A percentile compares a stretch with the other conserved stretches of the same genome.
Evolutionary conservation across 2,329 filamentous ascomycete species (phyloP).

Genomic region (Myriosclerotinia curreyana): DNA sequence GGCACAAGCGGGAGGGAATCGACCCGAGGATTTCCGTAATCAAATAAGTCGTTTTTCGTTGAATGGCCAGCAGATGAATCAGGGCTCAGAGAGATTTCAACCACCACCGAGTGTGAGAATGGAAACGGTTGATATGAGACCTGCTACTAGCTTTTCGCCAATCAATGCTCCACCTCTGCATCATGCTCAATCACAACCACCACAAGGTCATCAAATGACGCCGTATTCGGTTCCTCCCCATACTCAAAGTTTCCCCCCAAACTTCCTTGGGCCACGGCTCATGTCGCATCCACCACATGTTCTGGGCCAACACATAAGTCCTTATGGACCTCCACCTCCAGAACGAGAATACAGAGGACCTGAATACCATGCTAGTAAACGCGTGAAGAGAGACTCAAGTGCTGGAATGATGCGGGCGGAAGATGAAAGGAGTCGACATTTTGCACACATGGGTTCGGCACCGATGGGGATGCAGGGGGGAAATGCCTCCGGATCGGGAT

Average conservation of each 20-base stretch:
- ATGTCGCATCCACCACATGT: neutral
- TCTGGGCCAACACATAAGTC: neutral
- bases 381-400: neutral
- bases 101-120: neutral
- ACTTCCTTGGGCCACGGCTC: neutral
- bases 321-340: neutral
- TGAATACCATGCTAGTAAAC: neutral
- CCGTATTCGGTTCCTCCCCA: neutral
- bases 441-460: neutral
- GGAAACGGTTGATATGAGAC: slow-evolving; percentile 16
- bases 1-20: neutral
- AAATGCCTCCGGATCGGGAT: neutral
- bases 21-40: neutral
- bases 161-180: slow-evolving; percentile 22
- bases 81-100: too few relatives aligned
- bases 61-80: neutral
- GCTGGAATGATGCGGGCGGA: neutral
- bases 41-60: neutral
- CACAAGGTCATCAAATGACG: neutral
- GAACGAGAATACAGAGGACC: neutral
- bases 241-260: neutral
- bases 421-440: slow-evolving; percentile 6
- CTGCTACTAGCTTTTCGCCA: slow-evolving; percentile 24
- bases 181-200: neutral
- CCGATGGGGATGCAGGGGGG: neutral